Percentiles rank a stretch among this genome's conserved stretches.
phyloP scores from a whole-genome alignment of 768 basidiomycete species.

The Mycena epipterygia region DNA sequence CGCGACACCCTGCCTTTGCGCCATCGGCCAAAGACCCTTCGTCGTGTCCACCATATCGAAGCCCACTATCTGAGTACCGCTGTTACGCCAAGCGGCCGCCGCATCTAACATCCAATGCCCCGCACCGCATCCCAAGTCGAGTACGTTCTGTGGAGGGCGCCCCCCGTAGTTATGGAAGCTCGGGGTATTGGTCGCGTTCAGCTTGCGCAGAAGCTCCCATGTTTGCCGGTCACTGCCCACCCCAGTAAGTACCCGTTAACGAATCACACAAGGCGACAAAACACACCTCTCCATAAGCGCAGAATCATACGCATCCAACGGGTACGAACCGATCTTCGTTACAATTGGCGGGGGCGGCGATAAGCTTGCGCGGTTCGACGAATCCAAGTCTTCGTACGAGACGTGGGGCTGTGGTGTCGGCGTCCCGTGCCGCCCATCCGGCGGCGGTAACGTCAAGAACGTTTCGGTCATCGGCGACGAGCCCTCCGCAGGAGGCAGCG shows the following conservation, averaged over 20 bases:
- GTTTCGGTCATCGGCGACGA: background rate
- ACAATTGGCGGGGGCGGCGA: conserved; percentile 16
- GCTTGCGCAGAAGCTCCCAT: conserved; percentile 51
- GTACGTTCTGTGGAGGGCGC: conserved; percentile 54
- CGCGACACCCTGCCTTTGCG: conserved; percentile 34
- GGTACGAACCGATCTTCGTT: conserved; percentile 39
- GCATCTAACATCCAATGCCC: conserved; percentile 67
- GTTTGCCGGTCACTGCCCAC: conserved; percentile 58
- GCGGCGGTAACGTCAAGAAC: background rate
- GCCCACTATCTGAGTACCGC: conserved; percentile 55
- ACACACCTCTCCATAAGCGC: conserved; percentile 37
- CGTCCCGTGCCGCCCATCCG: background rate
- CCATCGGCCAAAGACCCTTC: conserved; percentile 34
- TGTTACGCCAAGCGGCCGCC: conserved; percentile 59
- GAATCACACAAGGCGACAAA: background rate
- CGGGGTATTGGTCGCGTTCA: conserved; percentile 48
- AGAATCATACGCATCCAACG: conserved; percentile 41
- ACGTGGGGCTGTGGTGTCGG: background rate
- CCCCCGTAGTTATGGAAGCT: conserved; percentile 41
- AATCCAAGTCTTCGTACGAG: background rate
- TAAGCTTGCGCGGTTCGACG: background rate
- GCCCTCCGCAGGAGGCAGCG: background rate
- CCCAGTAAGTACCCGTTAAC: background rate
- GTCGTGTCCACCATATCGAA: conserved; percentile 42
- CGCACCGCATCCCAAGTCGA: conserved; percentile 70